Evolutionary conservation across 176 grass and related monocot genomes (phyloP), one percentile per base, ranked within the genome.

Genomic region (Cenchrus purpureus): DNA sequence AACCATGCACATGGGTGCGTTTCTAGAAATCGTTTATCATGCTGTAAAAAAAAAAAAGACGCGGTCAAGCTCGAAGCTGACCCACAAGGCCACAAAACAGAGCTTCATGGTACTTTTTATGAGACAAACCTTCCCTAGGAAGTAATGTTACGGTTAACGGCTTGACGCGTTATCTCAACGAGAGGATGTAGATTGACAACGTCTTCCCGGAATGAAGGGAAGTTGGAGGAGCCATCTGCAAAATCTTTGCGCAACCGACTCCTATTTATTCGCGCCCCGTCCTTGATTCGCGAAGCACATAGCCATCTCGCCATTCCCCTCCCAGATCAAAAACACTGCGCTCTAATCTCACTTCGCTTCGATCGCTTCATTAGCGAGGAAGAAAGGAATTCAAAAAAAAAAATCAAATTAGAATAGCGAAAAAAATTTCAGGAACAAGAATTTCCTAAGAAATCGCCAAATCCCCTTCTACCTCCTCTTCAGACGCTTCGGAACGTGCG

Each of bases 261-360:
- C 85, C 85, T 91, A 87, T 91, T 84, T 84, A 91, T 87, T 84
- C 81, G 60, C 63, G 44, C 17, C 44, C 61, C 29, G 16, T 32
- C 44, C 75, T 3, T 2, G 15, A 19, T 3, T 42, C 31, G 31
- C 17, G 12, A 62, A 62, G 20, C 10, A 60, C 20, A 57, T 56
- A 77, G 29, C 87, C 71, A 59, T 59, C 19, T 9, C 7, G 7
- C 57, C 57, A 25, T 34, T 8, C 62, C 51, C 52, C 1, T 2
- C 10, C 43, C 59, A 25, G 28, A 20, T 46, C 20, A 19, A 82
- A 82, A 82, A 51, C 73, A 43, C 28, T 2, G 14, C 68, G 15
- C 44, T 76, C 20, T 50, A 49, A 78, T 78, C 74, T 79, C 15
- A 65, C 73, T 54, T 67, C 74, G 22, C 52, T 58, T 28, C 66